Evolutionary conservation across 768 basidiomycete species (phyloP).

Genomic region (Boletus coccyginus): DNA sequence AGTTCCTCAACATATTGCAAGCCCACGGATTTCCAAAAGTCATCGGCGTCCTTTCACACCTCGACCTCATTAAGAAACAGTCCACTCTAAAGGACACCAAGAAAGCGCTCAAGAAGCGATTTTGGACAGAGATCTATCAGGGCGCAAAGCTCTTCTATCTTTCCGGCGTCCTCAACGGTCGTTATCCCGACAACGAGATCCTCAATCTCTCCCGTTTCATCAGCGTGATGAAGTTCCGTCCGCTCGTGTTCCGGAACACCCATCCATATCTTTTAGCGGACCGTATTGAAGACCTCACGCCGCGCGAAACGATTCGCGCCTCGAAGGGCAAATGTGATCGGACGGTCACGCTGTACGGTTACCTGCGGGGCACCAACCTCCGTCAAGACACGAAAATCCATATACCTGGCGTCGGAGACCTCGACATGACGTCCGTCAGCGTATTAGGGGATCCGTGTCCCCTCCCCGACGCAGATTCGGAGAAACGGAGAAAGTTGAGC

Average conservation of each 20-base stretch:
- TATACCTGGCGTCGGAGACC: conserved; percentile 92
- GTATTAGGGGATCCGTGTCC: conserved; percentile 94
- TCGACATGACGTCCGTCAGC: conserved; percentile 70
- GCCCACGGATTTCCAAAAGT: conserved; percentile 98
- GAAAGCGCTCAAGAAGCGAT: conserved; percentile 93
- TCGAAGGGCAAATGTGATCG: conserved; percentile 89
- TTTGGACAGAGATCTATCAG: conserved; percentile 99
- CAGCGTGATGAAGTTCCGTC: conserved; percentile 97
- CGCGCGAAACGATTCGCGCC: conserved; percentile 75
- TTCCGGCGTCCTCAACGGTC: conserved; percentile 94
- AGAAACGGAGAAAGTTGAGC: conserved; percentile 87
- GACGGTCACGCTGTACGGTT: conserved; percentile 92
- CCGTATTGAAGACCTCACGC: conserved; percentile 91
- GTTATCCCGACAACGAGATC: conserved; percentile 96
- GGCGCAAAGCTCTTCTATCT: conserved; percentile 98
- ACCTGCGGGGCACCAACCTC: conserved; percentile 86
- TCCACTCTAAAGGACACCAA: conserved; percentile 85
- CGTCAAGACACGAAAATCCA: conserved; percentile 78
- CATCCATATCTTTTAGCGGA: conserved; percentile 96
- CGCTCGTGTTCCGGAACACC: conserved; percentile 90
- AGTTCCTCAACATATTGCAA: conserved; percentile 96
- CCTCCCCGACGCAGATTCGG: conserved; percentile 84
- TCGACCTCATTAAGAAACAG: conserved; percentile 94
- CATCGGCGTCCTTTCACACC: conserved; percentile 92
- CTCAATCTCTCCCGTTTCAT: conserved; percentile 96